Evolutionary conservation across 192 early-diverging fungal species (phyloP).

Genomic region (Backusella sp.): DNA sequence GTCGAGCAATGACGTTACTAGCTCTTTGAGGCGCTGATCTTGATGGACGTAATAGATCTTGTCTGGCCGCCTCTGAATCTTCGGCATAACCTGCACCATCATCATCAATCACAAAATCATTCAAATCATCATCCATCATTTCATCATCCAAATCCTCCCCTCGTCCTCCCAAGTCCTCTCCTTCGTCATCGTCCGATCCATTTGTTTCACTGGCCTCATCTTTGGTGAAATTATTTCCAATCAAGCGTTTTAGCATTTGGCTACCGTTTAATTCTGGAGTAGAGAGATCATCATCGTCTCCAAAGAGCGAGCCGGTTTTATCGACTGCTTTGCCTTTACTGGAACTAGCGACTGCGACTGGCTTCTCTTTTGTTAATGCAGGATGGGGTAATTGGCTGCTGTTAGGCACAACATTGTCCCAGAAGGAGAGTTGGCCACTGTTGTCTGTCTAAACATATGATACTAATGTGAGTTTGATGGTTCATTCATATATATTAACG

Average conservation of each 20-base stretch:
- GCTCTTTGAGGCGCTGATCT: not conserved
- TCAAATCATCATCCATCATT: conserved; percentile 49
- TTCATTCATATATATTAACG: not conserved
- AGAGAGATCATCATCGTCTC: not conserved
- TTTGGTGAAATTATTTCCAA: conserved; percentile 34
- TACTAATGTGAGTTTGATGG: not conserved
- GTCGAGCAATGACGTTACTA: not conserved
- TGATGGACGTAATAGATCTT: not conserved
- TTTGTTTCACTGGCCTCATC: conserved; percentile 34
- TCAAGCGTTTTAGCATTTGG: conserved; percentile 23
- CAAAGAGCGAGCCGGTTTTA: not conserved
- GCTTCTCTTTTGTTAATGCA: not conserved
- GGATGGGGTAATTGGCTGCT: conserved; percentile 35
- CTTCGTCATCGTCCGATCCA: conserved; percentile 18
- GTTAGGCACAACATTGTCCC: conserved; percentile 54
- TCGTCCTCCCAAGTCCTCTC: conserved; percentile 14
- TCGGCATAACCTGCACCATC: conserved; percentile 74
- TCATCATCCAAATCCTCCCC: conserved; percentile 39
- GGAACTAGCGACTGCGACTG: not conserved
- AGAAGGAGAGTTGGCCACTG: conserved; percentile 52
- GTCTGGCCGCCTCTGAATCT: conserved; percentile 7
- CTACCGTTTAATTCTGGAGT: not conserved
- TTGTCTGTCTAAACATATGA: conserved; percentile 40
- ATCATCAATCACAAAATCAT: conserved; percentile 91
- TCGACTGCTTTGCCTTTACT: not conserved